Evolutionary conservation across 192 early-diverging fungal species (phyloP), one percentile per base, ranked within the genome.

Genomic region (Coemansia sp.): DNA sequence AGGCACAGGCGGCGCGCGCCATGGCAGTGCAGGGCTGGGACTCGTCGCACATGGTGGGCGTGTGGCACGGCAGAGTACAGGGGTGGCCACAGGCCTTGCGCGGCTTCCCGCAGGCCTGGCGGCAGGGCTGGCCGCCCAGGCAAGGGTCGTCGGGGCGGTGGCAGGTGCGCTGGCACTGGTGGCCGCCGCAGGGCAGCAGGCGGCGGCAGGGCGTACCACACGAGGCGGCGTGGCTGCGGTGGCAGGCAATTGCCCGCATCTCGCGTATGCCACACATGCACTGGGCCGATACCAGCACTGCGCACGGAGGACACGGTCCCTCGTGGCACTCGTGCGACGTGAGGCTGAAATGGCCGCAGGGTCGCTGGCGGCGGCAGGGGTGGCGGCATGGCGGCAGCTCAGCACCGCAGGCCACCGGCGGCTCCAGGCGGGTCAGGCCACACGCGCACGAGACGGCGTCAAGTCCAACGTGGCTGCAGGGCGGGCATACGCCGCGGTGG

Each of bases 231-330:
- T 84, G 81, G 44, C 78, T 87, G 29, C 94, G 86, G 58, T 93
- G 92, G 72, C 97, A 98, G 5, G 94, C 91, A 5, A 96, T 83
- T 68, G 92, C 95, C 29, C 87, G 89, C 78, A 97, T 79, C 36
- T 83, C 84, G 18, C 86, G 84, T 66, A 90, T 92, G 41, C 94
- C 93, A 72, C 96, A 98, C 83, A 89, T 86, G 67, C 93, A 94
- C 65, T 61, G 69, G 40, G 90, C 85, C 9, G 87, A 76, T 0
- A 94, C 92, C 44, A 98, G 89, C 46, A 92, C 86, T 16, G 95
- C 84, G 80, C 97, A 98, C 24, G 95, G 95, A 11, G 97, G 95
- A 44, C 97, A 98, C 3, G 93, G 86, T 66, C 94, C 94, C 2
- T 89, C 83, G 76, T 98, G 97, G 80, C 97, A 98, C 55, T 89